Base-by-base conservation (phyloP, 2,329 filamentous ascomycete species). In the Penicillium sclerotiorum region DNA sequence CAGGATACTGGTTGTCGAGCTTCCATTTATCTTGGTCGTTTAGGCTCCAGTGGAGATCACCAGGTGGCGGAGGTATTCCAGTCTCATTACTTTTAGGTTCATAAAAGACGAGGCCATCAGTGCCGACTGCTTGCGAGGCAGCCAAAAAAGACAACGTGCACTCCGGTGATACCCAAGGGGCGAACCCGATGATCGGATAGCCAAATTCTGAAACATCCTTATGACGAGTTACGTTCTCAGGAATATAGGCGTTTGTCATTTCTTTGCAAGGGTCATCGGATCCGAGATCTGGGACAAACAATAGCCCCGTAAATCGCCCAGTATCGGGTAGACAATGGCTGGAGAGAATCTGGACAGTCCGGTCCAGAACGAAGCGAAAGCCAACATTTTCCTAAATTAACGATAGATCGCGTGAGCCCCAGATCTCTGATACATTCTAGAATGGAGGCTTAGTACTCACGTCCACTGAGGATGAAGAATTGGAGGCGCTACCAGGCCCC, bases 251-350 rank as follows among this genome's bases (percentile, higher is more conserved):
- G 33, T 78, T 78, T 35, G 87, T 83, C 39, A 81, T 71, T 13
- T 83, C 75, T 64, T 78, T 78, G 73, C 92, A 96, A 0, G 77
- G 72, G 54, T 87, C 80, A 48, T 77, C 67, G 9, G 64, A 49
- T 5, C 72, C 67, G 33, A 96, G 78, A 52, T 86, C 82, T 4
- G 93, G 94, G 2, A 95, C 87, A 68, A 94, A 97, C 49, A 97
- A 80, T 13, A 96, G 81, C 53, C 93, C 93, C 56, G 84, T 81
- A 28, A 94, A 83, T 46, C 83, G 75, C 47, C 81, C 81, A 56
- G 86, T 82, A 32, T 77, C 69, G 25, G 81, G 77, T 45, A 83
- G 78, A 65, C 83, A 85, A 53, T 84, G 87, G 25, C 81, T 83
- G 3, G 89, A 89, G 12, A 96, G 77, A 0, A 90, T 95, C 37